phyloP scores from a whole-genome alignment of 2,329 filamentous ascomycete genomes.

The Talaromyces piceae region DNA sequence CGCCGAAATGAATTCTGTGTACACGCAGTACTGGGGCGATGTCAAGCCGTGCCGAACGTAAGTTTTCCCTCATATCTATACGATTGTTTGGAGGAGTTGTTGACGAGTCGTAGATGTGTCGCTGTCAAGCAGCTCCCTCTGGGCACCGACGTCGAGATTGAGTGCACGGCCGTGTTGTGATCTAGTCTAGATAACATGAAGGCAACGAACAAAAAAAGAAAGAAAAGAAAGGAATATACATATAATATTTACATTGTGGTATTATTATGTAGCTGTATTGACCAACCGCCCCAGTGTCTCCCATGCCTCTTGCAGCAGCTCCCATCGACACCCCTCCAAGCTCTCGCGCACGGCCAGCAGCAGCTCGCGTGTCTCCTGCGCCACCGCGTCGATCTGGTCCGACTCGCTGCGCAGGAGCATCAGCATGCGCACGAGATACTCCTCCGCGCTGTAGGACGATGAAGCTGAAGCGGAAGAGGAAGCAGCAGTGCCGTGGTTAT shows the following conservation, averaged over 20 bases:
- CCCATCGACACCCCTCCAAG: constrained; percentile 20
- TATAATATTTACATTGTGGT: neutral
- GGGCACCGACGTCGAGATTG: constrained; percentile 81
- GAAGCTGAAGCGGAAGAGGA: no score
- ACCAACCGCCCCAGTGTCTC: constrained; percentile 17
- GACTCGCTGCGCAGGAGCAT: constrained; percentile 15
- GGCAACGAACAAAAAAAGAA: neutral
- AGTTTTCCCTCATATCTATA: constrained; percentile 12
- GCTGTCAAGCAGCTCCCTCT: constrained; percentile 84
- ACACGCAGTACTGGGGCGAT: constrained; percentile 62
- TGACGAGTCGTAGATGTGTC: constrained; percentile 50
- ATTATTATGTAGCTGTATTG: neutral
- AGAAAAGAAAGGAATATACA: neutral
- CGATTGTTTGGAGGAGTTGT: neutral
- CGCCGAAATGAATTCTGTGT: constrained; percentile 73
- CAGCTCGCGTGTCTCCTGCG: constrained; percentile 16
- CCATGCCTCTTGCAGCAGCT: constrained; percentile 20
- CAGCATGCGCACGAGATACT: constrained; percentile 17
- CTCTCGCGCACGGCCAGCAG: constrained; percentile 16
- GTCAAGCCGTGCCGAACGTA: constrained; percentile 51
- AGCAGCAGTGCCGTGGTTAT: no score
- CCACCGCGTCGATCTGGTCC: constrained; percentile 10
- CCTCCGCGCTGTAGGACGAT: constrained; percentile 13
- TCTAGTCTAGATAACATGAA: neutral
- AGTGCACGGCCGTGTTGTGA: constrained; percentile 66